Evolutionary conservation across 257 asterid species (phyloP).

Genomic region (Rhazya stricta): DNA sequence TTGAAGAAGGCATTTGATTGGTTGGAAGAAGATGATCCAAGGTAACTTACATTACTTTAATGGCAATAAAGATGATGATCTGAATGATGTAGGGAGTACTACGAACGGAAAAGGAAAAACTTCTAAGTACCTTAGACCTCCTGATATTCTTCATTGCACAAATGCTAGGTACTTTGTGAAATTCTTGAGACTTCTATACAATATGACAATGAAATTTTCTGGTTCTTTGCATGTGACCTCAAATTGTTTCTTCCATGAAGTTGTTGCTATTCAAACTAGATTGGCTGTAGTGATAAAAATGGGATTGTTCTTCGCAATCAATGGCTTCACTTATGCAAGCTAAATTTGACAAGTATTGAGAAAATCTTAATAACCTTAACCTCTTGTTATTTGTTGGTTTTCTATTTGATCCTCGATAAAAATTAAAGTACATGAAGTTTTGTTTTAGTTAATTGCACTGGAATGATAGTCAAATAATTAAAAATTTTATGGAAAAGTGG

Average conservation of each 20-base stretch:
- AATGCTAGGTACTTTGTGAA: no score
- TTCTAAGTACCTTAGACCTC: neutral
- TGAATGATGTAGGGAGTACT: neutral
- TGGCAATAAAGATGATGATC: neutral
- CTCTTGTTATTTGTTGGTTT: conserved; percentile 6
- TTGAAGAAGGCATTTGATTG: conserved; percentile 9
- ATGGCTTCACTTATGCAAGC: neutral
- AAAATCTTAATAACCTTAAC: neutral
- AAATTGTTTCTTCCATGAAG: neutral
- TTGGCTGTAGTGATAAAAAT: neutral
- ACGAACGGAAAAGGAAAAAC: neutral
- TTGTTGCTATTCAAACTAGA: neutral
- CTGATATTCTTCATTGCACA: conserved; percentile 11
- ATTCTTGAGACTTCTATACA: no score
- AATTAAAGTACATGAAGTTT: conserved; percentile 1
- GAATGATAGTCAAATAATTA: neutral
- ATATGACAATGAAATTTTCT: no score
- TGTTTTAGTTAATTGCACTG: neutral
- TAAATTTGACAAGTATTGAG: conserved; percentile 10
- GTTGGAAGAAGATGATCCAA: neutral
- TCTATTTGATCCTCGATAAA: conserved; percentile 15
- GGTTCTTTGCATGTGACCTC: neutral
- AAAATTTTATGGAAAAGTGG: no score
- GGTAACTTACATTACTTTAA: neutral
- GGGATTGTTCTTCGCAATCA: neutral